Evolutionary conservation across 208 protist species (phyloP), one percentile per base, ranked within the genome.

Genomic region (Ichthyophonus hoferi): DNA sequence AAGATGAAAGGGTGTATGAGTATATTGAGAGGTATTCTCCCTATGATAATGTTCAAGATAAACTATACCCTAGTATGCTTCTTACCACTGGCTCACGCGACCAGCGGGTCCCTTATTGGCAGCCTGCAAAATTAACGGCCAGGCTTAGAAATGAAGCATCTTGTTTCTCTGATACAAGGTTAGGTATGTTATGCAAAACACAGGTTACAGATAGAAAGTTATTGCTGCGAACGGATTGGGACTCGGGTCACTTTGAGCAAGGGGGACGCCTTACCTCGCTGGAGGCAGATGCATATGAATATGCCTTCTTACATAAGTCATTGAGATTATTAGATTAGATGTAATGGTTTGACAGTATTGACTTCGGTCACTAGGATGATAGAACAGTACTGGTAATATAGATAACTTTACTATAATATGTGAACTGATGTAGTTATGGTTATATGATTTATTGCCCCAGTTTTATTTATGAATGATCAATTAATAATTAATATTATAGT

Each of bases 101-200:
- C 82, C 50, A 83, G 35, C 43, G 91, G 42, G 91, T 93, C 12
- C 86, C 86, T 1, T 91, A 90, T 79, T 93, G 91, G 91, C 42
- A 86, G 14, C 87, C 90, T 12, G 79, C 87, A 35, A 91, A 91
- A 82, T 79, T 86, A 17, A 42, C 86, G 1, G 90, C 90, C 43
- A 91, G 90, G 58, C 34, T 89, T 43, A 0, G 81, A 7, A 17
- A 85, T 85, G 31, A 33, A 17, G 17, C n/a, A 39, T 58, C 81
- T 82, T 82, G 78, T 37, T n/a, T 0, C 14, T 34, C 7, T 31
- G 78, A 82, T 31, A 34, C 31, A 24, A 76, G 50, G 50, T 14
- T 33, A 76, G 50, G 0, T 76, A 76, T 31, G 31, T 0, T 33
- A 76, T 7, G 35, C 14, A 12, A 37, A 39, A 24, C 31, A 17